Evolutionary conservation across 1,284 basidiomycete species (phyloP).

Genomic region (Apiotrichum domesticum): DNA sequence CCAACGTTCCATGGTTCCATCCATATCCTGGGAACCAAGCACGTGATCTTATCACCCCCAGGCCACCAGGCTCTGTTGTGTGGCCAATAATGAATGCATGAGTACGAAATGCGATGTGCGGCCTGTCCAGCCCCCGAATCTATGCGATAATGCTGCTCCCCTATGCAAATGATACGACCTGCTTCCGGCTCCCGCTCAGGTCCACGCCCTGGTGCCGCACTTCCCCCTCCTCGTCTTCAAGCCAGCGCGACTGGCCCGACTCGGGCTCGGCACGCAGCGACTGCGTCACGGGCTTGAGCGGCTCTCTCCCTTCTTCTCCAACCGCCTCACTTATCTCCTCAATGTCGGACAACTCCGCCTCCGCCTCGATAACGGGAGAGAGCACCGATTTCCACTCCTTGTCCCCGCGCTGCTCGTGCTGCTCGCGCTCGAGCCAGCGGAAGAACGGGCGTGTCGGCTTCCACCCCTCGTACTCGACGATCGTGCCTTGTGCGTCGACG

Average conservation of each 20-base stretch:
- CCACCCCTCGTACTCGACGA: slow-evolving; percentile 5
- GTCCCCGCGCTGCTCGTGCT: not conserved
- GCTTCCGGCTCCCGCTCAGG: no score
- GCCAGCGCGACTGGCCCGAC: not conserved
- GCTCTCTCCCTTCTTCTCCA: not conserved
- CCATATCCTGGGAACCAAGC: no score
- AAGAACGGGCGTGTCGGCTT: slow-evolving; percentile 6
- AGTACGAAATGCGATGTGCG: no score
- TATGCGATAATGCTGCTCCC: no score
- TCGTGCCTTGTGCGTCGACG: not conserved
- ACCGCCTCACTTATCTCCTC: not conserved
- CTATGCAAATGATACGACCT: no score
- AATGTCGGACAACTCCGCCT: not conserved
- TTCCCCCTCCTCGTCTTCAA: no score
- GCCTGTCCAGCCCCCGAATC: no score
- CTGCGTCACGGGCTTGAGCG: slow-evolving; percentile 6
- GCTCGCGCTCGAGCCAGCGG: slow-evolving; percentile 5
- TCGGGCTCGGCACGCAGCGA: not conserved
- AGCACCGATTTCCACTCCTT: not conserved
- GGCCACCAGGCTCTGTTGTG: no score
- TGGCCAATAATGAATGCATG: no score
- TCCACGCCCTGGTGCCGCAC: no score
- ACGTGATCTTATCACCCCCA: no score
- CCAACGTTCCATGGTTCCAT: no score
- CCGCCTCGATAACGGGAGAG: not conserved